These are phyloP conservation scores for Harringtonia aguacate DNA, from an alignment of 2,329 filamentous ascomycete species.

Conservation along the genomic window DNA sequence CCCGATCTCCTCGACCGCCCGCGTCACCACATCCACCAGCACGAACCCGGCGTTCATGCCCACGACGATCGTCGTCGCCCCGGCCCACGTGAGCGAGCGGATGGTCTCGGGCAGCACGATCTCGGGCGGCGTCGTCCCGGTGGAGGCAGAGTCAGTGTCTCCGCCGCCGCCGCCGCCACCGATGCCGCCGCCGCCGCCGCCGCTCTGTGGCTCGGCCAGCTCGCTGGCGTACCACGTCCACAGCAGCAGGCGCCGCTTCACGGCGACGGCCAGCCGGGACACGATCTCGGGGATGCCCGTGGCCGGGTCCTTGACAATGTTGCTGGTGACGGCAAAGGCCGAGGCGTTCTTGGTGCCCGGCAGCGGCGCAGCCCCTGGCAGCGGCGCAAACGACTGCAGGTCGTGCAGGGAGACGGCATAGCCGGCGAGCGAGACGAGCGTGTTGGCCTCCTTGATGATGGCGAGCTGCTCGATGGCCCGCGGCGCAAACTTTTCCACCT, in stretches of 20 bases:
- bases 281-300: constrained; percentile 91
- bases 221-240: constrained; percentile 98
- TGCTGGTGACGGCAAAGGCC: constrained; percentile 86
- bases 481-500: constrained; percentile 88
- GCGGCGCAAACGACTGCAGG: constrained; percentile 69
- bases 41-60: constrained; percentile 90
- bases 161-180: no score
- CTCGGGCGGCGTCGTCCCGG: constrained; percentile 54
- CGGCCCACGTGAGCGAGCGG: constrained; percentile 85
- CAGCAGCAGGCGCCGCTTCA: constrained; percentile 78
- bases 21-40: constrained; percentile 72
- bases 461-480: constrained; percentile 88
- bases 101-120: constrained; percentile 73
- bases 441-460: constrained; percentile 88
- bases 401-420: constrained; percentile 85
- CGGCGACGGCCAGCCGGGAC: constrained; percentile 79
- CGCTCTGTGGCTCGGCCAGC: constrained; percentile 33
- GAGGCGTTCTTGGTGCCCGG: constrained; percentile 78
- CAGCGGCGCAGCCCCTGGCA: constrained; percentile 54
- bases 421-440: constrained; percentile 83
- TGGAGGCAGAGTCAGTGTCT: no score
- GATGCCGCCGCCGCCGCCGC: neutral
- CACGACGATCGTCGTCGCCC: constrained; percentile 73
- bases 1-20: constrained; percentile 62
- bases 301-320: constrained; percentile 80